Evolutionary conservation across 2,329 filamentous ascomycete species (phyloP).

Genomic region (Aspergillus proliferans): DNA sequence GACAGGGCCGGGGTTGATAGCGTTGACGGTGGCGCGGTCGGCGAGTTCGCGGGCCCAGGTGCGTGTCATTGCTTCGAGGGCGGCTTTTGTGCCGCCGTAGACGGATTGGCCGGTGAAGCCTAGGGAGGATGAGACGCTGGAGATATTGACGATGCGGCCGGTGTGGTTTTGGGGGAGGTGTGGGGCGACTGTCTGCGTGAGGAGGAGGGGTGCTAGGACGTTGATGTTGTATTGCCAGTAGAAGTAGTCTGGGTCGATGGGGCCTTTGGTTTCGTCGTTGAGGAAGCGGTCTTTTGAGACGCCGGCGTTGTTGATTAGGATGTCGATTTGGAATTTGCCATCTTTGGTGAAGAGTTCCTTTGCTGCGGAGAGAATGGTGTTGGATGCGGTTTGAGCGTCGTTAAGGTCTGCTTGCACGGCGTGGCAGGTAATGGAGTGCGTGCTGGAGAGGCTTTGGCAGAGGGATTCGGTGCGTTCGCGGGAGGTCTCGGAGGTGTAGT

Average conservation of each 20-base stretch:
- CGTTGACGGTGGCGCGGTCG: constrained; percentile 59
- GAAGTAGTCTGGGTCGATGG: constrained; percentile 60
- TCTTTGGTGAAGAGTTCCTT: constrained; percentile 51
- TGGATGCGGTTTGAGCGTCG: constrained; percentile 53
- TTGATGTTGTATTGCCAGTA: constrained; percentile 70
- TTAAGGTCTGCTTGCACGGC: constrained; percentile 67
- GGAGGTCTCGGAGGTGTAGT: constrained; percentile 63
- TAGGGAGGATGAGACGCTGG: constrained; percentile 51
- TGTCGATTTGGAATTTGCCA: constrained; percentile 63
- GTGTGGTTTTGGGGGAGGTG: constrained; percentile 64
- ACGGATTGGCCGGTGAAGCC: constrained; percentile 56
- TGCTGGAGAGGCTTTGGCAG: constrained; percentile 48
- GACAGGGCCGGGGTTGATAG: constrained; percentile 61
- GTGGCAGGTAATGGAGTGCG: constrained; percentile 56
- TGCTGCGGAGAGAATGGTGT: constrained; percentile 51
- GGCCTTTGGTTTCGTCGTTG: constrained; percentile 59
- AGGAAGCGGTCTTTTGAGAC: constrained; percentile 46
- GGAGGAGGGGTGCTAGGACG: constrained; percentile 70
- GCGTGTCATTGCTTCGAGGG: constrained; percentile 63
- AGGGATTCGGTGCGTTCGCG: constrained; percentile 48
- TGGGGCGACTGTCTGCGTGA: constrained; percentile 66
- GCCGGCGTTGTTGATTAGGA: constrained; percentile 83
- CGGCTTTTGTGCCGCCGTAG: constrained; percentile 62
- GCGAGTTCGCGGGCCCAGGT: constrained; percentile 60
- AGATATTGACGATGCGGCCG: constrained; percentile 59